phyloP scores from a whole-genome alignment of 139 green algal genomes.

The Astrephomene gubernaculifera region DNA sequence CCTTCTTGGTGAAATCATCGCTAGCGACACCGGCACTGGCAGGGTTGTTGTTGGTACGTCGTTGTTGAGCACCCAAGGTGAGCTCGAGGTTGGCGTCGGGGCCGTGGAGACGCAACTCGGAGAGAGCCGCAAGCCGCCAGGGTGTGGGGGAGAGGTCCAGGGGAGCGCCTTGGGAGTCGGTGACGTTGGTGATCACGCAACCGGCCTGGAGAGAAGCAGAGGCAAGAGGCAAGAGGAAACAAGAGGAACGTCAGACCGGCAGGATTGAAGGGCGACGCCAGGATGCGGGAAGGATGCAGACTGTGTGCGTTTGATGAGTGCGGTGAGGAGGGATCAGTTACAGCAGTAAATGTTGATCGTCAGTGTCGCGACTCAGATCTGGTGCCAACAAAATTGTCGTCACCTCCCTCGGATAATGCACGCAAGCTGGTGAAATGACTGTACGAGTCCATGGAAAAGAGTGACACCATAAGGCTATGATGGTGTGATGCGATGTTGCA shows the following conservation, averaged over 20 bases:
- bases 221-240: neutral
- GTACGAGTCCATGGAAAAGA: neutral
- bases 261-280: too few species aligned
- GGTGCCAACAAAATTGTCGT: constrained; percentile 49
- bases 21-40: too few species aligned
- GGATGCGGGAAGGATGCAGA: too few species aligned
- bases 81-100: constrained; percentile 57
- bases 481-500: neutral
- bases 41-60: too few species aligned
- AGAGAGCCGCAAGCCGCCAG: constrained; percentile 62
- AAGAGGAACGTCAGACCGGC: neutral
- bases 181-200: constrained; percentile 52
- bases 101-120: constrained; percentile 58
- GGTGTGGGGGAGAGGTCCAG: constrained; percentile 44
- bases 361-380: constrained; percentile 32
- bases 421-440: too few species aligned
- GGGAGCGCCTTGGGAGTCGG: constrained; percentile 9
- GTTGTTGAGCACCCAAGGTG: constrained; percentile 17
- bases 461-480: neutral
- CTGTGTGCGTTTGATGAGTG: too few species aligned
- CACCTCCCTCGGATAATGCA: constrained; percentile 3
- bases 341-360: constrained; percentile 33
- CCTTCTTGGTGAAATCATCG: too few species aligned
- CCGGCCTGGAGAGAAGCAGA: constrained; percentile 55
- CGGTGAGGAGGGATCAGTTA: constrained; percentile 43